Conservation (phyloP, 495 filamentous ascomycete genomes). For the Aspergillus cavernicola region DNA sequence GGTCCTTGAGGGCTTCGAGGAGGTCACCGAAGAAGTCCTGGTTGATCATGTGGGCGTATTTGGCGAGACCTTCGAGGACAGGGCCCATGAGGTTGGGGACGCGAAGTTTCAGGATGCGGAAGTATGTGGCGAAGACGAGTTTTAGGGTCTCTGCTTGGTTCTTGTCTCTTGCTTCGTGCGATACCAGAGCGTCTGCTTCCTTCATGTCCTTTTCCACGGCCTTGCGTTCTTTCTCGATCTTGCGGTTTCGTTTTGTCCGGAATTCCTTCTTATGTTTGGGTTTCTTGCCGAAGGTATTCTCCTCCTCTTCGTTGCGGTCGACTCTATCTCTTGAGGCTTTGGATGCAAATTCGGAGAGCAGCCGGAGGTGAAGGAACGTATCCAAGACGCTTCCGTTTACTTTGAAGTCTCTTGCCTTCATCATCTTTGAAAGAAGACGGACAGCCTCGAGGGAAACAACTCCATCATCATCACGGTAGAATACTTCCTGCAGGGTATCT, state of each 20-base stretch:
- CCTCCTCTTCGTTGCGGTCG: conserved; percentile 53
- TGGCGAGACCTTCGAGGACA: conserved; percentile 85
- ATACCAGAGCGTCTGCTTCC: conserved; percentile 84
- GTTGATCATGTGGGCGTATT: conserved; percentile 94
- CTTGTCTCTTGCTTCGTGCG: conserved; percentile 84
- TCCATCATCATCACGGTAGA: conserved; percentile 85
- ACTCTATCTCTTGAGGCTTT: conserved; percentile 75
- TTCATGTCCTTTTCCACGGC: conserved; percentile 88
- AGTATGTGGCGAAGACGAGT: conserved; percentile 90
- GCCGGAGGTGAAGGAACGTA: conserved; percentile 82
- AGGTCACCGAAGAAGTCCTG: conserved; percentile 97
- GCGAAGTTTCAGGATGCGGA: conserved; percentile 84
- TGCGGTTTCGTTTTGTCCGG: conserved; percentile 70
- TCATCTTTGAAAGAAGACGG: conserved; percentile 84
- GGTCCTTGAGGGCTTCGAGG: conserved; percentile 87
- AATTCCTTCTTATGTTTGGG: conserved; percentile 70
- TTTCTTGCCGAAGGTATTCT: conserved; percentile 51
- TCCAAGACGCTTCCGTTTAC: conserved; percentile 84
- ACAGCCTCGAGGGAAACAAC: conserved; percentile 83
- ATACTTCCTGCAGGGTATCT: conserved; percentile 74
- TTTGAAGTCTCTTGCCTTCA: conserved; percentile 76
- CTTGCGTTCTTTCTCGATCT: conserved; percentile 76
- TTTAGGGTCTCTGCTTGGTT: conserved; percentile 94
- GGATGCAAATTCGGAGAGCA: conserved; percentile 79
- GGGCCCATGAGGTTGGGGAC: conserved; percentile 81